Percentiles rank a stretch among this genome's conserved stretches.
Evolutionary conservation across 768 basidiomycete species (phyloP).

Genomic region (Royoungia palumana): DNA sequence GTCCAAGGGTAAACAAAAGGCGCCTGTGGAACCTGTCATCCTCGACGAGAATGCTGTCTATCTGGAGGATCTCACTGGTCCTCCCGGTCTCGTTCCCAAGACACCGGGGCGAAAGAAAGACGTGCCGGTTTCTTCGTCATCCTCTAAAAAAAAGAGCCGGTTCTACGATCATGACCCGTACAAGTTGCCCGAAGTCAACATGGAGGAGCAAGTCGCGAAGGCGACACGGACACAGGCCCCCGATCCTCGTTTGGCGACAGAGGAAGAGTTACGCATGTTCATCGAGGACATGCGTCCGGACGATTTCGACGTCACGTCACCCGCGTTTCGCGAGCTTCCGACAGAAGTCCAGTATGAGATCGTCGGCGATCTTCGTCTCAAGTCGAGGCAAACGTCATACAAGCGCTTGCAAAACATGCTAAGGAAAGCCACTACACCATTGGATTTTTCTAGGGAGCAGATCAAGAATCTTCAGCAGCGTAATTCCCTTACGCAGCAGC

Average conservation of each 20-base stretch:
- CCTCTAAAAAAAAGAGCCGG: conserved; percentile 56
- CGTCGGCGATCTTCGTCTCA: conserved; percentile 90
- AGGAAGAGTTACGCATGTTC: conserved; percentile 88
- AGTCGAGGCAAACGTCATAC: conserved; percentile 93
- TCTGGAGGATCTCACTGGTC: conserved; percentile 75
- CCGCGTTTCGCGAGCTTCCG: conserved; percentile 87
- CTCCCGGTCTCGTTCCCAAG: conserved; percentile 45
- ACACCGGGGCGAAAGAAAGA: conserved; percentile 41
- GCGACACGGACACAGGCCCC: conserved; percentile 60
- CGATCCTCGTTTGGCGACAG: conserved; percentile 93
- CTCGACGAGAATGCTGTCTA: conserved; percentile 79
- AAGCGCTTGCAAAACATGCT: conserved; percentile 91
- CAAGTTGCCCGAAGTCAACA: conserved; percentile 77
- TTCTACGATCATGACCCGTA: conserved; percentile 89
- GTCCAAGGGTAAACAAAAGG: conserved; percentile 46
- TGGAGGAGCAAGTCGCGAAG: conserved; percentile 60
- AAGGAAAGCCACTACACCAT: conserved; percentile 66
- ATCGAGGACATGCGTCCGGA: conserved; percentile 96
- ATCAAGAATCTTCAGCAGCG: conserved; percentile 87
- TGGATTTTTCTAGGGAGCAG: conserved; percentile 97
- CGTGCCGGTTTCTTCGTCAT: conserved; percentile 39
- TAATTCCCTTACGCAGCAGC: conserved; percentile 89
- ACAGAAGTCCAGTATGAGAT: conserved; percentile 99
- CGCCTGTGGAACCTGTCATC: conserved; percentile 42
- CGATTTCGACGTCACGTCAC: conserved; percentile 88